phyloP scores from a whole-genome alignment of 495 filamentous ascomycete species.

The Hypoxylon intermedium region DNA sequence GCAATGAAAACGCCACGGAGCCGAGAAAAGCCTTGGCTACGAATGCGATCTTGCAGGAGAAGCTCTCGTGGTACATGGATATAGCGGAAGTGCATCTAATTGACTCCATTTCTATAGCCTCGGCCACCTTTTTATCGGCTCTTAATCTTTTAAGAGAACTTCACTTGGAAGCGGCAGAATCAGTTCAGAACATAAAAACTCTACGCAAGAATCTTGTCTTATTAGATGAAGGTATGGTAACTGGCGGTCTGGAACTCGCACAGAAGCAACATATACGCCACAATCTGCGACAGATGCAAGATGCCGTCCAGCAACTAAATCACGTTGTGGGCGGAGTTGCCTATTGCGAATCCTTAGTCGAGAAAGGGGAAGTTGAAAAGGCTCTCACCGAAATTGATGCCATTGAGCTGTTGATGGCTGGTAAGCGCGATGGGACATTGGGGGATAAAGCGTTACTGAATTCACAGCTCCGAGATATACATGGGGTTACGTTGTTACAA shows the following conservation, averaged over 20 bases:
- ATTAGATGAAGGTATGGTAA: slow-evolving; percentile 78
- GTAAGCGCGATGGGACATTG: slow-evolving; percentile 57
- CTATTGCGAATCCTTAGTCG: slow-evolving; percentile 71
- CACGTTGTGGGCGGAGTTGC: slow-evolving; percentile 69
- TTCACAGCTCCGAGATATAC: slow-evolving; percentile 66
- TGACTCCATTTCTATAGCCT: slow-evolving; percentile 79
- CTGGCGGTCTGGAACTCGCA: slow-evolving; percentile 80
- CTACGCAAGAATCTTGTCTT: slow-evolving; percentile 70
- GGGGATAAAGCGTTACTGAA: too few species aligned
- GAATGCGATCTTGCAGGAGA: slow-evolving; percentile 87
- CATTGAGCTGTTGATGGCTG: slow-evolving; percentile 71
- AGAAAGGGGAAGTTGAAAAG: slow-evolving; percentile 71
- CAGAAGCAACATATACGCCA: slow-evolving; percentile 71
- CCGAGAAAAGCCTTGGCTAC: slow-evolving; percentile 78
- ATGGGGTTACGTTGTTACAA: slow-evolving; percentile 71
- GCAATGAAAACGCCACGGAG: slow-evolving; percentile 60
- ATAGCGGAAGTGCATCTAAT: slow-evolving; percentile 87
- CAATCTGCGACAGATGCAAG: slow-evolving; percentile 75
- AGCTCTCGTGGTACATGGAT: slow-evolving; percentile 93
- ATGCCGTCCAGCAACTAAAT: slow-evolving; percentile 74
- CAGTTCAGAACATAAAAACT: slow-evolving; percentile 75
- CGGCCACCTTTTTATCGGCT: slow-evolving; percentile 85
- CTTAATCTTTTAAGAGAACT: slow-evolving; percentile 77
- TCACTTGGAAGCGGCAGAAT: slow-evolving; percentile 79
- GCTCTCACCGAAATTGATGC: slow-evolving; percentile 70